Evolutionary conservation across 1,139 yeast species (phyloP).

Genomic region (Kazachstania sp.): DNA sequence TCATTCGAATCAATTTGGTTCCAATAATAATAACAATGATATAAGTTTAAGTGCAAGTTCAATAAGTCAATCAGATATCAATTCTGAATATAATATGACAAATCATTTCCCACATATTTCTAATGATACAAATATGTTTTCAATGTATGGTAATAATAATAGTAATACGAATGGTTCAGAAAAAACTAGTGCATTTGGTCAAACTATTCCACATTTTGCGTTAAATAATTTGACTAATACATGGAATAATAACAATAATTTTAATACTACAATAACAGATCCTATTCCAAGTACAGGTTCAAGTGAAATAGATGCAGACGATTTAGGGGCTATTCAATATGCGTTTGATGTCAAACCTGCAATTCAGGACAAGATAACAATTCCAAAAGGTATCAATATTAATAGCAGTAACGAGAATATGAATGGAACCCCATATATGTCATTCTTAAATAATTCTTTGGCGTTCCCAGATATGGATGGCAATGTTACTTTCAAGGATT

Average conservation of each 20-base stretch:
- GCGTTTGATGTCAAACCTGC: neutral
- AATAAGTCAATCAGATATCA: neutral
- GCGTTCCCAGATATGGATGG: constrained; percentile 10
- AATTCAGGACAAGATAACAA: neutral
- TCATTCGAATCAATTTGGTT: neutral
- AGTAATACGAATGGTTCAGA: neutral
- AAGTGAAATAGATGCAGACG: neutral
- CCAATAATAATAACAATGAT: neutral
- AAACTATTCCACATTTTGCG: neutral
- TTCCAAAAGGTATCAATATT: neutral
- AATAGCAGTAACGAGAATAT: neutral
- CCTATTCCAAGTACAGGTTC: neutral
- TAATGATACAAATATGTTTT: neutral
- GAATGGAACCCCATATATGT: neutral
- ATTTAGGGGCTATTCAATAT: neutral
- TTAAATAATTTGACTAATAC: constrained; percentile 2
- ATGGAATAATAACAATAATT: neutral
- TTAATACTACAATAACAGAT: neutral
- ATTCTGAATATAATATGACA: constrained; percentile 1
- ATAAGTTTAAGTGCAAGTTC: neutral
- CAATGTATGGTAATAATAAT: neutral
- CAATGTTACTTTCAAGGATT: constrained; percentile 1
- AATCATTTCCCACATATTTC: neutral
- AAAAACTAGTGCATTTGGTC: neutral
- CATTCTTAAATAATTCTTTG: constrained; percentile 1